These are phyloP conservation scores for Eleusine coracana DNA, from an alignment of 176 grass and related monocot genomes.

Conservation along the genomic window DNA sequence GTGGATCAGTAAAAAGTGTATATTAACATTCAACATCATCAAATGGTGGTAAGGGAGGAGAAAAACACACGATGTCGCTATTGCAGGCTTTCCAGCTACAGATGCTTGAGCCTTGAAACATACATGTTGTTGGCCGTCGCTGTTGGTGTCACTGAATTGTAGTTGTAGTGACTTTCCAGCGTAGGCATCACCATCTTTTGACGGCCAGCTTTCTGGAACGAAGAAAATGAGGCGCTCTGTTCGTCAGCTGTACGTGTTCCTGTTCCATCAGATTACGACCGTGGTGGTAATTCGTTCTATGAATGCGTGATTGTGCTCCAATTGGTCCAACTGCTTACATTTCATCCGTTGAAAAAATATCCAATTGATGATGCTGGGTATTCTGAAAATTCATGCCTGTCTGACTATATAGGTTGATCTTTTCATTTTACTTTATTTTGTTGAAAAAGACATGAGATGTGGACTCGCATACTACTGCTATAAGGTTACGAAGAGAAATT, in stretches of 20 bases:
- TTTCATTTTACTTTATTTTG: neutral
- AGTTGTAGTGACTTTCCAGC: conserved; percentile 30
- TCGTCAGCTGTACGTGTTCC: neutral
- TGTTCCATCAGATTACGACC: conserved; percentile 16
- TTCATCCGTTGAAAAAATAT: neutral
- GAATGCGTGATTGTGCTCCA: conserved; percentile 15
- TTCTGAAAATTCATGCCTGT: neutral
- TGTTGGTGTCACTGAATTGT: conserved; percentile 18
- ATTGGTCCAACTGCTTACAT: neutral
- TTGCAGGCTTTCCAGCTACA: neutral
- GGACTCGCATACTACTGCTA: neutral
- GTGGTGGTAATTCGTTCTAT: neutral
- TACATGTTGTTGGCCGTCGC: neutral
- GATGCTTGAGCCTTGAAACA: neutral
- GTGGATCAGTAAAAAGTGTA: neutral
- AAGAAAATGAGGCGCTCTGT: neutral
- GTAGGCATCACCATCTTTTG: neutral
- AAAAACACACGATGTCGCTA: neutral
- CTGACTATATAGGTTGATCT: neutral
- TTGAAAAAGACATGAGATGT: neutral
- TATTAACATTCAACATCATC: neutral
- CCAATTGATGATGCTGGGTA: neutral
- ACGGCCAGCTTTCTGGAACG: conserved; percentile 8
- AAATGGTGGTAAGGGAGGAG: neutral
- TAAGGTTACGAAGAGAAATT: neutral